Conservation (phyloP, 2,329 filamentous ascomycete genomes). For the Dissoconium aciculare region DNA sequence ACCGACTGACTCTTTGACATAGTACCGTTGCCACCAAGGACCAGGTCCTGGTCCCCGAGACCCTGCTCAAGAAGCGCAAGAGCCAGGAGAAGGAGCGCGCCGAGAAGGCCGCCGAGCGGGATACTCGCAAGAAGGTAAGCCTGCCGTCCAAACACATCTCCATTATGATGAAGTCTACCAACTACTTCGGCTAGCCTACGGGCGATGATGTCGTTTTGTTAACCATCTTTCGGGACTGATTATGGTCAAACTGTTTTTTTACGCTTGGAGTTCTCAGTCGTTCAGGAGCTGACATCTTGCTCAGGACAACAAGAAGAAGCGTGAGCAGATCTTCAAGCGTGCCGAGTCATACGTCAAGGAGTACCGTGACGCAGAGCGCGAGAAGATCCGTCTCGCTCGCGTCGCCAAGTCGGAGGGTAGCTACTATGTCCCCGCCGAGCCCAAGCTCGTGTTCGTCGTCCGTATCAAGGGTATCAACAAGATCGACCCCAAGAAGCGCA, state of each 20-base stretch:
- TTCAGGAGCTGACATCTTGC: conserved; percentile 2
- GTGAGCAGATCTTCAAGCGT: conserved; percentile 97
- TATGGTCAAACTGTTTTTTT: no score
- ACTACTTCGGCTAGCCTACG: conserved; percentile 69
- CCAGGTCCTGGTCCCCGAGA: conserved; percentile 96
- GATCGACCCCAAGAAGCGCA: conserved; percentile 99
- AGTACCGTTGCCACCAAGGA: conserved; percentile 88
- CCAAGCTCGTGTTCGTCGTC: conserved; percentile 93
- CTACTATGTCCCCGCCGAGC: conserved; percentile 88
- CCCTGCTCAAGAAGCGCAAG: conserved; percentile 99
- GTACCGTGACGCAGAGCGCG: conserved; percentile 95
- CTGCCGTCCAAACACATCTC: conserved; percentile 9
- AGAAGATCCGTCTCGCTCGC: conserved; percentile 89
- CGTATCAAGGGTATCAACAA: conserved; percentile 99
- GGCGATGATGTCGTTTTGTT: conserved; percentile 94
- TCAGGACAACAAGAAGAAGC: conserved; percentile 98
- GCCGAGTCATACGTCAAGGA: conserved; percentile 99
- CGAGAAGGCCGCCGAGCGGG: conserved; percentile 45
- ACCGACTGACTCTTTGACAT: conserved; percentile 46
- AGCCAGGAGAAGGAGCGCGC: conserved; percentile 97
- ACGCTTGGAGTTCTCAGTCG: conserved; percentile 5
- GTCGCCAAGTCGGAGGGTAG: conserved; percentile 81
- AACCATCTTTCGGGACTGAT: conserved; percentile 99
- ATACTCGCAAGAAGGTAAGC: conserved; percentile 73
- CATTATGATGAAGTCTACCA: conserved; percentile 77